Evolutionary conservation across 441 rosid species (phyloP).

Genomic region (Pelargonium fulgidum): DNA sequence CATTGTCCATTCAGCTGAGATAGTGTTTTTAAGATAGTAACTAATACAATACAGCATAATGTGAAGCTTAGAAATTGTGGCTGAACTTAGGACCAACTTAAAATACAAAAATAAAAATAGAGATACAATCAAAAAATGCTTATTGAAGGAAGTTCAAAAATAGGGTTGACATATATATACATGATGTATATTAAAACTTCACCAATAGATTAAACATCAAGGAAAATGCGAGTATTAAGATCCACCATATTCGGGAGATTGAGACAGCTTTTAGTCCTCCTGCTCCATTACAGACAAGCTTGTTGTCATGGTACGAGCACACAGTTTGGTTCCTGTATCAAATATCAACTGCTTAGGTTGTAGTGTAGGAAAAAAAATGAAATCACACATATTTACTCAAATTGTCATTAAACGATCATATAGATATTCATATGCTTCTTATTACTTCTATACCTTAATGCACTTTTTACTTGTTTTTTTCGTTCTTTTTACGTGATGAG

Average conservation of each 20-base stretch:
- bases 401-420: too few relatives aligned
- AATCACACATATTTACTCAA: too few relatives aligned
- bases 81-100: not conserved
- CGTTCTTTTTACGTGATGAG: not conserved
- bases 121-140: too few relatives aligned
- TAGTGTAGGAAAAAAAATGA: too few relatives aligned
- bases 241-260: not conserved
- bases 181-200: not conserved
- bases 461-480: not conserved
- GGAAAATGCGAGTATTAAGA: not conserved
- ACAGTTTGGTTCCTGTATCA: constrained; percentile 46
- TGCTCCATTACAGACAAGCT: not conserved
- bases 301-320: constrained; percentile 59
- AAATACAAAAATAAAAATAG: not conserved
- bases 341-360: too few relatives aligned
- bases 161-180: not conserved
- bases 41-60: too few relatives aligned
- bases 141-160: not conserved
- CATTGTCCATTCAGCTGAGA: too few relatives aligned
- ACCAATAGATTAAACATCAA: not conserved
- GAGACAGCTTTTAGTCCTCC: not conserved
- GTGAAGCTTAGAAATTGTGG: not conserved
- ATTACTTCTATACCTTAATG: too few relatives aligned
- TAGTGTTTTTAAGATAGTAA: too few relatives aligned
- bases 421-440: too few relatives aligned